Evolutionary conservation across 2,329 filamentous ascomycete genomes (phyloP).

Genomic region (Aspergillus pseudonomiae): DNA sequence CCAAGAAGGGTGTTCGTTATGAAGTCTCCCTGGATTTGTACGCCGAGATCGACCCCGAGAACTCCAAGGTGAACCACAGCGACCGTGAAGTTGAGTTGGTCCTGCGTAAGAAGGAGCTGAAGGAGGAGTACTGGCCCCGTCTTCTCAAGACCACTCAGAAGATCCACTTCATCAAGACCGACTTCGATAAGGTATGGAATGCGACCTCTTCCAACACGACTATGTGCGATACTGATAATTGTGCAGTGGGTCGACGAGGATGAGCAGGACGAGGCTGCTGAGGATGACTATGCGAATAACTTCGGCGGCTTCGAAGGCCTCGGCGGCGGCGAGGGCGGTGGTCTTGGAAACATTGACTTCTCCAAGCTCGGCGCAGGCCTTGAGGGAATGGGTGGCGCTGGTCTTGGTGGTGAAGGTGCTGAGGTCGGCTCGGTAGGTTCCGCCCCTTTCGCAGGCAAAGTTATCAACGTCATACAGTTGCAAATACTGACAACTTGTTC

Average conservation of each 20-base stretch:
- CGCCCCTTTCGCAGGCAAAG: not conserved
- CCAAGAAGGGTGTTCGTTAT: conserved; percentile 85
- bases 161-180: conserved; percentile 94
- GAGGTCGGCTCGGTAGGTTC: conserved; percentile 48
- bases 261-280: conserved; percentile 87
- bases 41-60: conserved; percentile 82
- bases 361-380: conserved; percentile 75
- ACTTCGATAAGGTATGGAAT: conserved; percentile 84
- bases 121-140: conserved; percentile 93
- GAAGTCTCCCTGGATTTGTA: conserved; percentile 85
- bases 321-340: conserved; percentile 47
- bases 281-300: conserved; percentile 68
- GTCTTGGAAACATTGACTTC: conserved; percentile 90
- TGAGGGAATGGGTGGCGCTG: conserved; percentile 48
- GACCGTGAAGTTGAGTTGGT: conserved; percentile 86
- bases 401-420: conserved; percentile 34
- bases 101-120: conserved; percentile 94
- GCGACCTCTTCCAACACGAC: not conserved
- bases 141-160: conserved; percentile 89
- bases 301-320: conserved; percentile 53
- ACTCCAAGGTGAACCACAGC: conserved; percentile 86
- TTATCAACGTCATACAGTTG: not conserved
- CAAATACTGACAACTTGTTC: conserved; percentile 10
- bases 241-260: conserved; percentile 90
- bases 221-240: conserved; percentile 18